Base-by-base conservation (phyloP, 1,284 basidiomycete genomes). In the Ganoderma meredithae region DNA sequence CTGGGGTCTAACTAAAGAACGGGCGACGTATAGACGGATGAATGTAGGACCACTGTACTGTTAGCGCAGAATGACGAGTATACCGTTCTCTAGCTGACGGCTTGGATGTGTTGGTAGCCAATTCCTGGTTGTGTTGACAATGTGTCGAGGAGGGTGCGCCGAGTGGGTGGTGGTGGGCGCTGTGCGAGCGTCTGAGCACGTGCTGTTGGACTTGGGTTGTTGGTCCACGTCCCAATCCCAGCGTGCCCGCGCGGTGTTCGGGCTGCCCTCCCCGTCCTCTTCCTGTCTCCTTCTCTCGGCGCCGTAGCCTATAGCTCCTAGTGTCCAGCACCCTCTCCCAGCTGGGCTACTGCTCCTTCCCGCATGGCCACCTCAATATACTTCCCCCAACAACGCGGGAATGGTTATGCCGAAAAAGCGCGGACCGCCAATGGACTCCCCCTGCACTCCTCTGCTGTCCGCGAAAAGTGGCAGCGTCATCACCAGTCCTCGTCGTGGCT, bases 401-500 rank as follows among this genome's bases (percentile, higher is more conserved):
- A 83, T 77, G 84, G 85, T 65, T 81, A 82, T 72, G 82, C 77
- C 65, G 84, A 84, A 73, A 85, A 85, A 75, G 61, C 80, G 56
- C 83, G 83, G 71, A 65, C 79, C 65, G 79, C 83, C 64, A 85
- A 83, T 68, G 81, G 83, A 61, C 85, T 92, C 62, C 90, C 90
- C 39, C 79, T 83, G 43, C 87, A 86, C 71, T 87, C 88, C 49
- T 85, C 88, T 65, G 87, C 88, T 10, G 83, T 91, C 36, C 85
- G 88, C 71, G 91, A 94, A 80, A 93, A 93, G 79, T 84, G 87
- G 78, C 83, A 85, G 67, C 82, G 81, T 75, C 84, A 86, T 61
- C 77, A 82, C 56, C 82, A 81, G 33, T 79, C 83, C 60, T 76
- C 80, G 47, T 82, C 86, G 19, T 91, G 90, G 90, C 84, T 88